Evolutionary conservation across 495 filamentous ascomycete genomes (phyloP).

Genomic region (Annulohypoxylon stygium): DNA sequence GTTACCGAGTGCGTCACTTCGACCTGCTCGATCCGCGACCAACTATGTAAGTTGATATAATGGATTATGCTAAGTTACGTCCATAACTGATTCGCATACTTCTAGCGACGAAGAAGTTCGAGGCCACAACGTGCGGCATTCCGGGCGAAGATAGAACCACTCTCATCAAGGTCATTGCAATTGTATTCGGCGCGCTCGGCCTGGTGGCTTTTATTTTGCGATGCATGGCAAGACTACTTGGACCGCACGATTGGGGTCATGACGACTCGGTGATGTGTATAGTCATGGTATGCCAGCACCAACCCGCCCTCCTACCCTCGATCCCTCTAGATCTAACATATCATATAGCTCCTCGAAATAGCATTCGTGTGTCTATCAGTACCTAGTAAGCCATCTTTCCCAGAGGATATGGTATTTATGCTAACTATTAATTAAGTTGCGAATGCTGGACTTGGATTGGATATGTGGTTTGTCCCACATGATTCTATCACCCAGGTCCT

Average conservation of each 20-base stretch:
- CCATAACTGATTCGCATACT: slow-evolving; percentile 12
- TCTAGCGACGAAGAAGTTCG: slow-evolving; percentile 46
- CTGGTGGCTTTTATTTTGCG: slow-evolving; percentile 41
- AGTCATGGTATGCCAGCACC: slow-evolving; percentile 35
- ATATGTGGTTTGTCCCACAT: slow-evolving; percentile 49
- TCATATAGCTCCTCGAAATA: slow-evolving; percentile 25
- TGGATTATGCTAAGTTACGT: background rate
- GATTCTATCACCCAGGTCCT: slow-evolving; percentile 48
- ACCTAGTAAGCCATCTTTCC: slow-evolving; percentile 26
- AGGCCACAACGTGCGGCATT: slow-evolving; percentile 35
- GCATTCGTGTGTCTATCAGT: slow-evolving; percentile 24
- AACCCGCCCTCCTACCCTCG: background rate
- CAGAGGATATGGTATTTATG: background rate
- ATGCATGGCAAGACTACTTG: slow-evolving; percentile 36
- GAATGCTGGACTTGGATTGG: slow-evolving; percentile 39
- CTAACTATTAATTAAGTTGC: slow-evolving; percentile 30
- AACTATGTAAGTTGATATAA: slow-evolving; percentile 42
- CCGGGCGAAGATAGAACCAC: slow-evolving; percentile 33
- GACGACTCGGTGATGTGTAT: slow-evolving; percentile 44
- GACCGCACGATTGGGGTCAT: slow-evolving; percentile 38
- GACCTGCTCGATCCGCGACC: slow-evolving; percentile 51
- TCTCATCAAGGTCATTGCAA: slow-evolving; percentile 30
- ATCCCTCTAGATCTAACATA: slow-evolving; percentile 16
- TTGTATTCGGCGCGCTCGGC: slow-evolving; percentile 36
- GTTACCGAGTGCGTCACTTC: slow-evolving; percentile 49